Evolutionary conservation across 805 yeast genomes (phyloP), one percentile per base, ranked within the genome.

Genomic region (Candida nemodendra): DNA sequence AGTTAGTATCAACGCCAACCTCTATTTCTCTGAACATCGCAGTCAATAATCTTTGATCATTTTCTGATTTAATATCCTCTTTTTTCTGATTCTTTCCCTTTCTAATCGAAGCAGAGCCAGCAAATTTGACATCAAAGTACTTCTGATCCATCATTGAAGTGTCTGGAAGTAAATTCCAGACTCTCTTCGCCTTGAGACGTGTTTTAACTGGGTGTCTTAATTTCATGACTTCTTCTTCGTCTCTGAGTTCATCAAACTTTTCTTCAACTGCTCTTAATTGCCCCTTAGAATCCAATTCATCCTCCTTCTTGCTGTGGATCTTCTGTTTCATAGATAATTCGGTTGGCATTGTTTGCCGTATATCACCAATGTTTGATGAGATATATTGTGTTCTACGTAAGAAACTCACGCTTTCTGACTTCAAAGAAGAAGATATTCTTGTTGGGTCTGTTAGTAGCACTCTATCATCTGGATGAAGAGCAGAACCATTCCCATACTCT

Each of bases 341-440:
- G 17, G 42, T 43, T 34, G 47, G 53, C 21, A 49, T 47, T 12
- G 52, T 53, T 14, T 39, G 51, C 4, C 47, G 47, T 3, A 56
- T 45, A 37, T 43, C 45, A 21, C 37, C 63, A 56, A 72, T 72
- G 35, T 78, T 81, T 25, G 84, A 78, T 9, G 95, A 76, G 42
- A 88, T 84, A 59, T 91, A 91, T 58, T 93, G 98, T 0, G 99
- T 91, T 66, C 98, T 80, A 67, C 97, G 81, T 58, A 91, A 72
- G 64, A 91, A 90, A n/a, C 64, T 54, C 18, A 64, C 68, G 27
- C 40, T 42, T 19, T 58, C 61, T 9, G 57, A 50, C 30, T 57
- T 42, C 72, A 72, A 52, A 55, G 75, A 40, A 58, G 56, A 60
- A 42, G 69, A 66, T 15, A 72, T 68, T 17, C 74, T 70, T 3